Evolutionary conservation across 352 stramenopile species (phyloP), one percentile per base, ranked within the genome.

Genomic region (Globisporangium acanthophoron): DNA sequence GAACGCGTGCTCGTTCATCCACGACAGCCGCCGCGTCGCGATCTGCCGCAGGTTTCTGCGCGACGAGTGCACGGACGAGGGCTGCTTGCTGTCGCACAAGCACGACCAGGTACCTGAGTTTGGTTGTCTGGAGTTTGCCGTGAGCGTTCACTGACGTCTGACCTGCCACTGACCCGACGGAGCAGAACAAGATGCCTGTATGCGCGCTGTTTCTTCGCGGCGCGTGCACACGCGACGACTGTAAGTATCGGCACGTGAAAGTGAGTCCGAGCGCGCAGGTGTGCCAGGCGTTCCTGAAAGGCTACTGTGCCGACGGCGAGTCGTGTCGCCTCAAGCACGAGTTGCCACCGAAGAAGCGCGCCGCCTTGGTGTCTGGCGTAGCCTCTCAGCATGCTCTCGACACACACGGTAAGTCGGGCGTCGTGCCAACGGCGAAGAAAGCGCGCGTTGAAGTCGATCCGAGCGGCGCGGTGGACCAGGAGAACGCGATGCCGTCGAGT

Each of bases 161-260:
- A 27, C 3, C 31, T 35, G 31, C 31, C 16, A 21, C 15, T 13
- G 11, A 24, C 5, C 21, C 44, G 6, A 56, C 11, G 40, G 40
- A 45, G 43, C 50, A 92, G 81, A 92, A 88, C 66, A 92, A 92
- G 72, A 85, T 88, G 68, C 84, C 81, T 0, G 84, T 91, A 56
- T 94, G 84, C 56, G 78, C 71, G 56, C 69, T 90, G 68, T 94
- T 94, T 55, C 73, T 94, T 2, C 77, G 80, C 48, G 84, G 84
- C 52, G 55, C 68, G 20, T 94, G 84, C 56, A 85, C 80, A 8
- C 81, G 81, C 50, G 84, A 92, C 53, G 68, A 70, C 54, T 94
- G 84, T 56, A 85, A 77, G 27, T 94, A 90, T 58, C 81, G 74
- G 31, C 84, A 94, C 56, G 79, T 94, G 18, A 94, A 94, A 69